Evolutionary conservation across 176 grass and related monocot genomes (phyloP).

Genomic region (Carex myosuroides): DNA sequence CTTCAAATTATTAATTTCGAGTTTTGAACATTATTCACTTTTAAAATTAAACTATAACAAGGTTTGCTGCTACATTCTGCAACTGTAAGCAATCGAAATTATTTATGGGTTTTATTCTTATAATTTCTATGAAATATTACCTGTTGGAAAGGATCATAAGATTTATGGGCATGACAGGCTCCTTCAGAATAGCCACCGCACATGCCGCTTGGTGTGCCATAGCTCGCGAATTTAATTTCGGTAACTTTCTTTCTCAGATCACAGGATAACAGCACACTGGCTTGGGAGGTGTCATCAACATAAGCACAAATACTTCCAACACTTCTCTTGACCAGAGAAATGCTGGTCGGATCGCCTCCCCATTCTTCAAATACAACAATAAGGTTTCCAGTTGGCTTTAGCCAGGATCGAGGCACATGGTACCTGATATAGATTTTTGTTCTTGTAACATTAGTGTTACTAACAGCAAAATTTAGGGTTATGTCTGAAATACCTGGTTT

Average conservation of each 20-base stretch:
- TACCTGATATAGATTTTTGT: slow-evolving; percentile 55
- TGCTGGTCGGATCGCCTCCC: slow-evolving; percentile 61
- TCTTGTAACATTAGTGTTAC: background rate
- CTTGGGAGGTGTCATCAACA: slow-evolving; percentile 19
- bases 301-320: slow-evolving; percentile 63
- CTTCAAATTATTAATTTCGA: background rate
- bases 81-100: background rate
- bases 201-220: slow-evolving; percentile 69
- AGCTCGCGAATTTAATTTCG: slow-evolving; percentile 89
- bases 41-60: background rate
- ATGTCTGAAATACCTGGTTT: background rate
- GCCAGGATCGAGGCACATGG: slow-evolving; percentile 89
- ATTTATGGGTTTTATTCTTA: background rate
- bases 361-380: slow-evolving; percentile 89
- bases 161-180: slow-evolving; percentile 82
- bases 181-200: slow-evolving; percentile 76
- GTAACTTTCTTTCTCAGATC: slow-evolving; percentile 58
- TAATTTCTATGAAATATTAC: slow-evolving; percentile 26
- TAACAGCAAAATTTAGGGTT: background rate
- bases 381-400: slow-evolving; percentile 88
- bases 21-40: background rate
- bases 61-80: background rate
- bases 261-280: slow-evolving; percentile 73
- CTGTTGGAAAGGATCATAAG: slow-evolving; percentile 84
- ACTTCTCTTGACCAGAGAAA: slow-evolving; percentile 83